Evolutionary conservation across 192 early-diverging fungal genomes (phyloP), one percentile per base, ranked within the genome.

Genomic region (Rhizophagus clarus): DNA sequence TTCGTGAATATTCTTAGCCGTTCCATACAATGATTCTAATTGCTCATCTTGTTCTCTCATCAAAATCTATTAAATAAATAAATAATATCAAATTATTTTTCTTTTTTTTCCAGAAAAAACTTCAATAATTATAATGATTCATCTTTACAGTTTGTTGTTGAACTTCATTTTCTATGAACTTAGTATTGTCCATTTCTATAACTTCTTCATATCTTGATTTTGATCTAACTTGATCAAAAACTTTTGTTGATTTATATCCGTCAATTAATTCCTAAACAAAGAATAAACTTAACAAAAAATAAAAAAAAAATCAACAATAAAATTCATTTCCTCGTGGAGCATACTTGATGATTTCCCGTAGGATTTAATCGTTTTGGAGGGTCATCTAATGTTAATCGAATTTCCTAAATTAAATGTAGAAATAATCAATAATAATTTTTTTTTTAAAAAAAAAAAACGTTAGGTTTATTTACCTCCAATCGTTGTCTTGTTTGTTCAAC

Each of bases 21-120:
- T 91, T 63, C 85, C 85, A 80, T 85, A 84, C 24, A 91, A 86
- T n/a, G 80, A 76, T 45, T 91, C 88, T 75, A 91, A 51, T 64
- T 91, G 90, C 10, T 84, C 81, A 70, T 91, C 90, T 75, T 91
- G 90, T 49, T 91, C 88, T 77, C 87, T 83, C 77, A 91, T 82
- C 51, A 91, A 64, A 37, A 89, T 82, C 88, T 91, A 72, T 17
- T 26, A 24, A n/a, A 68, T 22, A 6, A 51, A 40, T 4, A 4
- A 56, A 40, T 66, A 76, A 67, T 45, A 26, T 45, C 0, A 10
- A 26, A 26, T 9, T 61, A 17, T 26, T 15, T 14, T 47, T 42
- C 20, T 10, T 47, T 63, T 17, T 34, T 45, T 24, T 12, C 31
- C 2, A 63, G 40, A 49, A n/a, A 63, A 15, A 73, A 47, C 74